Conservation (phyloP, 768 basidiomycete species). For the Mycena capillaripes region DNA sequence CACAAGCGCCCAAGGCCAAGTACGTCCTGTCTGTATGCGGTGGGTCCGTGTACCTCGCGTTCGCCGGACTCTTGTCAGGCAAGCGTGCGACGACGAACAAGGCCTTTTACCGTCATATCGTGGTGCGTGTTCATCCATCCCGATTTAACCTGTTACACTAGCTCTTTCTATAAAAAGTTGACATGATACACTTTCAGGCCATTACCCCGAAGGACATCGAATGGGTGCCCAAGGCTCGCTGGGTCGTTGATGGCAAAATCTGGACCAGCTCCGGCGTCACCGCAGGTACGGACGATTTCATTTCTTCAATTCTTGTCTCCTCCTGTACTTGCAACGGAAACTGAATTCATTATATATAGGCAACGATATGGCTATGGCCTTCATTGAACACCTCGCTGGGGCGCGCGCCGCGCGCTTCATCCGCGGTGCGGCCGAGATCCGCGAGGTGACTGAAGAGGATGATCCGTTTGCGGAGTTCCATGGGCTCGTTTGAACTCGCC, state of each 20-base stretch:
- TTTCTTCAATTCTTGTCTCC: background rate
- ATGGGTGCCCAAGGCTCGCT: conserved; percentile 53
- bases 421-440: background rate
- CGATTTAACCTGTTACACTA: no score
- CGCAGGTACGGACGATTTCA: conserved; percentile 38
- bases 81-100: conserved; percentile 56
- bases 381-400: background rate
- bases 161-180: no score
- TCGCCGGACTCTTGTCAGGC: conserved; percentile 48
- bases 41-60: conserved; percentile 48
- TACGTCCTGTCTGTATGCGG: conserved; percentile 52
- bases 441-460: background rate
- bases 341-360: background rate
- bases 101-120: conserved; percentile 40
- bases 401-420: background rate
- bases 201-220: conserved; percentile 40
- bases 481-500: background rate
- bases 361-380: background rate
- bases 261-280: conserved; percentile 54
- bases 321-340: no score
- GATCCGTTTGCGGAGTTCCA: conserved; percentile 11
- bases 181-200: conserved; percentile 19
- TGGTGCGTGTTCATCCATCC: conserved; percentile 29
- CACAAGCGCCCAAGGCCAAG: conserved; percentile 45
- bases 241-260: conserved; percentile 49